Conservation (phyloP, 208 protist genomes). For the Spongospora subterranea region DNA sequence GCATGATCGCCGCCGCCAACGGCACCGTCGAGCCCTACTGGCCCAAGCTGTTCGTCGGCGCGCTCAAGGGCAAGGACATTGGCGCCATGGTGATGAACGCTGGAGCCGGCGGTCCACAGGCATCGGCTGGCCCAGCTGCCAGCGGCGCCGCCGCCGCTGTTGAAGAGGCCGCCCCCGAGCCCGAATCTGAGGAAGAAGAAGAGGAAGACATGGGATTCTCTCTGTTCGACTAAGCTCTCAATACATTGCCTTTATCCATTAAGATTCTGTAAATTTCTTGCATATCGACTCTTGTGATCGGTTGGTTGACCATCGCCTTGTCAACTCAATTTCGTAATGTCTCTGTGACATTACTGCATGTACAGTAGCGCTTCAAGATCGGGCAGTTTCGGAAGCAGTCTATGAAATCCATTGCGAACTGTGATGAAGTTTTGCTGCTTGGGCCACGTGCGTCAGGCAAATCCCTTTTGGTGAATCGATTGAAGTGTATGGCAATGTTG, state of each 20-base stretch:
- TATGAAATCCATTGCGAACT: too few species aligned
- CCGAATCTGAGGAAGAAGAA: not conserved
- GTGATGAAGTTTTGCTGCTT: not conserved
- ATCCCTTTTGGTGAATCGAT: not conserved
- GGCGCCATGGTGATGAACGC: not conserved
- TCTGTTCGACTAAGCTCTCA: conserved; percentile 28
- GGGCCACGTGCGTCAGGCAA: not conserved
- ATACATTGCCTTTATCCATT: conserved; percentile 13
- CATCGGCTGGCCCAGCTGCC: not conserved
- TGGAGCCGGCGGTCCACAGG: not conserved
- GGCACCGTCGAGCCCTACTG: conserved; percentile 45
- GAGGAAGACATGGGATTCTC: conserved; percentile 50
- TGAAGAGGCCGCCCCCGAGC: not conserved
- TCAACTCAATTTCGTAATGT: too few species aligned
- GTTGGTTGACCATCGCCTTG: not conserved
- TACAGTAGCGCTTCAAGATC: too few species aligned
- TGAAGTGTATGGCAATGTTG: not conserved
- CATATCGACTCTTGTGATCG: not conserved
- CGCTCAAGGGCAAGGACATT: conserved; percentile 15
- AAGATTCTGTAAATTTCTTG: not conserved
- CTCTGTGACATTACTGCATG: too few species aligned
- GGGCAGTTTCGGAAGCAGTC: too few species aligned
- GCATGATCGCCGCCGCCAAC: conserved; percentile 43
- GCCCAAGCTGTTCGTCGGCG: conserved; percentile 44
- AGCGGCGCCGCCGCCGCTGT: not conserved